phyloP scores from a whole-genome alignment of 2,329 filamentous ascomycete genomes.

The Epichloe baconii region DNA sequence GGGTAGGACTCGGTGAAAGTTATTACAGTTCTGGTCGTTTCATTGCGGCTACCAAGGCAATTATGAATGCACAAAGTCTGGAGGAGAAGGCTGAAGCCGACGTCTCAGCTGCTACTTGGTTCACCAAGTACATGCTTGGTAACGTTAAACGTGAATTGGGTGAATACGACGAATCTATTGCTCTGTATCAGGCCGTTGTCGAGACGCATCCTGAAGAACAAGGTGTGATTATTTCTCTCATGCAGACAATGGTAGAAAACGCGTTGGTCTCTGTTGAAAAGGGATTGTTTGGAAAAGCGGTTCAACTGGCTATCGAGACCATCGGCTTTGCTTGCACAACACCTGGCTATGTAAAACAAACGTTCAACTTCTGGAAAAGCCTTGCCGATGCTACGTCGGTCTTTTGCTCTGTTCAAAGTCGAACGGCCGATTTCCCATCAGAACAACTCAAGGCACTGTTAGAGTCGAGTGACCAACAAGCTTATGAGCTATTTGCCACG shows the following conservation, averaged over 20 bases:
- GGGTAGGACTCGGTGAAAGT: conserved; percentile 92
- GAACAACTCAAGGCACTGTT: conserved; percentile 47
- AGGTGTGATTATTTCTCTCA: conserved; percentile 73
- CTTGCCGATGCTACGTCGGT: conserved; percentile 79
- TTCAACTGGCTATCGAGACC: conserved; percentile 54
- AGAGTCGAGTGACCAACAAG: conserved; percentile 33
- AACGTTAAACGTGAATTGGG: conserved; percentile 89
- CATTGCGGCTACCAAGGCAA: conserved; percentile 86
- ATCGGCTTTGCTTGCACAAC: conserved; percentile 55
- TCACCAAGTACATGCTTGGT: conserved; percentile 90
- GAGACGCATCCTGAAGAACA: conserved; percentile 57
- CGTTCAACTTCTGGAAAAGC: conserved; percentile 93
- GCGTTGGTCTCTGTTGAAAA: conserved; percentile 65
- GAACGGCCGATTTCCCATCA: conserved; percentile 48
- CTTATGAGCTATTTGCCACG: conserved; percentile 51
- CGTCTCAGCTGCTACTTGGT: conserved; percentile 65
- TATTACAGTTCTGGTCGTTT: conserved; percentile 91
- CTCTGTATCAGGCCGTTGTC: conserved; percentile 63
- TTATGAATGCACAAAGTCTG: conserved; percentile 69
- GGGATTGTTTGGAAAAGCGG: conserved; percentile 75
- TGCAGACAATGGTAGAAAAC: conserved; percentile 79
- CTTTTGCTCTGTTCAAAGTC: conserved; percentile 66
- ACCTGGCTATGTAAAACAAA: conserved; percentile 45
- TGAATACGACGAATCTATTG: conserved; percentile 74
- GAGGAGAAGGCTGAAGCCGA: conserved; percentile 43